Conservation (phyloP, 805 yeast genomes). For the Myxozyma sirexii region DNA sequence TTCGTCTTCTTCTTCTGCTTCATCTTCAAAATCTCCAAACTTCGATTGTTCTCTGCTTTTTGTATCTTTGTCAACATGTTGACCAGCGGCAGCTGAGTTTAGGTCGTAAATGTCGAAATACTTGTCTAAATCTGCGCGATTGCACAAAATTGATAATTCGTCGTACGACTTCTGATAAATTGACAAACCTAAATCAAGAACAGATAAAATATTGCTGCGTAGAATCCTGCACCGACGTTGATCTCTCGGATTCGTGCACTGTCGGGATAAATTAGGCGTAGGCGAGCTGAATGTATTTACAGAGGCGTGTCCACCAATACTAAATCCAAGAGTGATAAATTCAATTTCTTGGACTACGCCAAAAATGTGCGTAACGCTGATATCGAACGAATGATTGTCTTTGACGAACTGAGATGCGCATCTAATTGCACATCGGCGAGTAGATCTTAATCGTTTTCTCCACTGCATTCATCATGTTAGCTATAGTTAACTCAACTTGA, state of each 20-base stretch:
- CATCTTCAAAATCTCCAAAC: constrained; percentile 3
- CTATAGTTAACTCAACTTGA: neutral
- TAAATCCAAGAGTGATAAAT: constrained; percentile 29
- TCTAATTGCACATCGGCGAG: constrained; percentile 18
- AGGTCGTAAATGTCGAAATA: constrained; percentile 33
- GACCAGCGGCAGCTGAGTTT: neutral
- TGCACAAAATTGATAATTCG: constrained; percentile 18
- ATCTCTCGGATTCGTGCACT: neutral
- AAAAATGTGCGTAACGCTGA: constrained; percentile 25
- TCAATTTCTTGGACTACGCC: constrained; percentile 36
- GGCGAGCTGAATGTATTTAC: neutral
- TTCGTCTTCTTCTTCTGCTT: constrained; percentile 8
- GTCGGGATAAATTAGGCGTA: neutral
- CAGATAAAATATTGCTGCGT: constrained; percentile 23
- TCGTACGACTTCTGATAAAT: constrained; percentile 19
- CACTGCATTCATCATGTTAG: constrained; percentile 16
- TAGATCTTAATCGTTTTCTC: constrained; percentile 30
- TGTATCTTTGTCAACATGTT: neutral
- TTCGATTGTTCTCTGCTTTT: neutral
- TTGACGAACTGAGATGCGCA: constrained; percentile 27
- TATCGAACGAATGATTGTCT: constrained; percentile 32
- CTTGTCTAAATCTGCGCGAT: constrained; percentile 23
- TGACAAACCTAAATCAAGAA: constrained; percentile 27
- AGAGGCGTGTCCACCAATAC: neutral
- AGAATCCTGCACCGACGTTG: constrained; percentile 25